Percentiles rank a stretch among this genome's conserved stretches.
Conservation (phyloP, 176 grass and related monocot species). For the Panicum miliaceum region DNA sequence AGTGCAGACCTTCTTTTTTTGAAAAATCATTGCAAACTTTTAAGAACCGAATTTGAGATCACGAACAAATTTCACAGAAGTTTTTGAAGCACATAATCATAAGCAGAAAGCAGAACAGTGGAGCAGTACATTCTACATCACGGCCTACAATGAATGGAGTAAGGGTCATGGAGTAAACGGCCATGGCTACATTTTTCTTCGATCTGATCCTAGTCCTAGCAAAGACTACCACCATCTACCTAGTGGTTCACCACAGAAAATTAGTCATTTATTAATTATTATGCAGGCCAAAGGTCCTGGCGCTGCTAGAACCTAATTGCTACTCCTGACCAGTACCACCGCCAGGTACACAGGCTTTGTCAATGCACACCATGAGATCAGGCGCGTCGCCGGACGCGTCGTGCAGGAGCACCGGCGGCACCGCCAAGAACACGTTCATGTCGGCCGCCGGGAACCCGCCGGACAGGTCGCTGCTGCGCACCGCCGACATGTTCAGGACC, state of each 20-base stretch:
- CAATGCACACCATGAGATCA: slow-evolving; percentile 4
- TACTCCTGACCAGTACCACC: no score
- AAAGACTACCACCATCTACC: no score
- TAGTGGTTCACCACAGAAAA: no score
- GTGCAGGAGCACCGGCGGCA: slow-evolving; percentile 6
- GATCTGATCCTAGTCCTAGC: no score
- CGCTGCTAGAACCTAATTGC: neutral
- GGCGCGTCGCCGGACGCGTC: neutral
- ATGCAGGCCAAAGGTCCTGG: neutral
- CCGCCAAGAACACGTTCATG: neutral
- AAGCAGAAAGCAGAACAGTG: neutral
- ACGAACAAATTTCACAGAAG: neutral
- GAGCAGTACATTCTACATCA: no score
- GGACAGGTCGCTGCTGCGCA: slow-evolving; percentile 18
- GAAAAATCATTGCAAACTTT: no score
- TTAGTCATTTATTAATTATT: no score
- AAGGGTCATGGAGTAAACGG: neutral
- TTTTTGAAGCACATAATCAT: neutral
- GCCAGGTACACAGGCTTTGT: neutral
- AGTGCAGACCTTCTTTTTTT: no score
- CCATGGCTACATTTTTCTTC: neutral
- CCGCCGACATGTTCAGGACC: neutral
- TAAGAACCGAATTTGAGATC: no score
- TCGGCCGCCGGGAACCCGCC: neutral
- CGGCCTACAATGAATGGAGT: no score